Base-by-base conservation (phyloP, 352 stramenopile genomes). In the Globisporangium nodosum region DNA sequence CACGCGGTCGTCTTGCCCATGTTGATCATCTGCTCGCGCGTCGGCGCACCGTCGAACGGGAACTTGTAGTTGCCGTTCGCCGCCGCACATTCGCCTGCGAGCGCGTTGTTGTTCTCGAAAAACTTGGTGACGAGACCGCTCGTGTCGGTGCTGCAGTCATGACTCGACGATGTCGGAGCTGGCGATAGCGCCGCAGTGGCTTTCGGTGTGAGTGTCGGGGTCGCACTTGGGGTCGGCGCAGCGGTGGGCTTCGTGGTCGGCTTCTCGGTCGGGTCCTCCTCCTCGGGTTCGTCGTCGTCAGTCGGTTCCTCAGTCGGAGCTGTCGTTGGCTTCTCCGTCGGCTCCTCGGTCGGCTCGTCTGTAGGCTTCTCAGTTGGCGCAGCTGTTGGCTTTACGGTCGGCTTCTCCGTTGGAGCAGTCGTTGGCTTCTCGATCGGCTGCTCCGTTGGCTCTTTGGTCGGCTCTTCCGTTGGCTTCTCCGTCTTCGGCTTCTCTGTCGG, bases 1-100 rank as follows among this genome's bases (percentile, higher is more conserved):
- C 63, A 69, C 42, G 54, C 53, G 35, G 37, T 63, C 30, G 59
- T 56, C 53, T 54, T 48, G 27, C 52, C 52, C 58, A 69, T 66
- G 8, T 39, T 58, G 21, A 59, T 51, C 7, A 67, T 53, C 52
- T 70, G 59, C 20, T 52, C 39, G 21, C 37, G 53, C 15, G 64
- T 55, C 37, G 64, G 64, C 11, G 16, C 31, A n/a, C 60, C 55
- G n/a, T 63, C 60, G 39, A 67, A 67, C 27, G 64, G 64, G 40
- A 68, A 70, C n/a, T 55, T 54, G 48, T 67, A 67, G 51, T 58
- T 57, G 31, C 49, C 49, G 48, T 58, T 66, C 20, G 31, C 60
- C 1, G 51, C 24, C 18, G 60, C 27, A 33, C 64, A 70, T 4
- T 64, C 61, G 24, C 60, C 55, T n/a, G 64, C 52, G 13, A 67